Percentiles rank a stretch among this genome's conserved stretches.
Evolutionary conservation across 2,329 filamentous ascomycete genomes (phyloP).

Genomic region (Lecanicillium sp.): DNA sequence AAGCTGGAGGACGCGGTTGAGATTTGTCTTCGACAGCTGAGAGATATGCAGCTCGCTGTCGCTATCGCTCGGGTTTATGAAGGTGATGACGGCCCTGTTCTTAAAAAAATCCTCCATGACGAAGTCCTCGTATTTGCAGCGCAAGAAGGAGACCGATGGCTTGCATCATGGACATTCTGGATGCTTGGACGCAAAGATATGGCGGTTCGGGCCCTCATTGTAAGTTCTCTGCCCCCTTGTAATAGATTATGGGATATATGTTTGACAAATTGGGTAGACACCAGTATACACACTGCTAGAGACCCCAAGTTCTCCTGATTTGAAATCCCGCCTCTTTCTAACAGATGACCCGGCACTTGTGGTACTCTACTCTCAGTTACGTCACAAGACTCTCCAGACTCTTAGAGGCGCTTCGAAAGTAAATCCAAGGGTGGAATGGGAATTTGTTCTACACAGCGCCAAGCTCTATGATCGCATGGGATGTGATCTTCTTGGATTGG

Average conservation of each 20-base stretch:
- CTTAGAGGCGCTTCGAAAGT: slow-evolving; percentile 78
- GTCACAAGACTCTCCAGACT: slow-evolving; percentile 73
- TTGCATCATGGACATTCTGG: slow-evolving; percentile 94
- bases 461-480: slow-evolving; percentile 84
- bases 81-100: slow-evolving; percentile 68
- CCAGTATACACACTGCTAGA: slow-evolving; percentile 69
- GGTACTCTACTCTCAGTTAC: slow-evolving; percentile 77
- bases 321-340: slow-evolving; percentile 71
- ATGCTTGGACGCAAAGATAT: slow-evolving; percentile 75
- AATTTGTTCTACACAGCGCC: slow-evolving; percentile 81
- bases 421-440: slow-evolving; percentile 72
- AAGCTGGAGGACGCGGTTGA: slow-evolving; percentile 77
- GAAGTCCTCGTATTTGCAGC: slow-evolving; percentile 71
- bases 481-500: slow-evolving; percentile 80
- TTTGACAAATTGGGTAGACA: slow-evolving; percentile 48
- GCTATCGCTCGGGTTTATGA: slow-evolving; percentile 83
- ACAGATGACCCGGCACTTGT: slow-evolving; percentile 87
- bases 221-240: no score
- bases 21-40: slow-evolving; percentile 77
- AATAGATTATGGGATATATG: no score
- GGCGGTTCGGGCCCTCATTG: slow-evolving; percentile 75
- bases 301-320: slow-evolving; percentile 57
- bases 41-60: slow-evolving; percentile 83
- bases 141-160: slow-evolving; percentile 80
- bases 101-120: slow-evolving; percentile 68